Conservation (phyloP, 73 alveolate genomes). For the Tetrahymena thermophila region DNA sequence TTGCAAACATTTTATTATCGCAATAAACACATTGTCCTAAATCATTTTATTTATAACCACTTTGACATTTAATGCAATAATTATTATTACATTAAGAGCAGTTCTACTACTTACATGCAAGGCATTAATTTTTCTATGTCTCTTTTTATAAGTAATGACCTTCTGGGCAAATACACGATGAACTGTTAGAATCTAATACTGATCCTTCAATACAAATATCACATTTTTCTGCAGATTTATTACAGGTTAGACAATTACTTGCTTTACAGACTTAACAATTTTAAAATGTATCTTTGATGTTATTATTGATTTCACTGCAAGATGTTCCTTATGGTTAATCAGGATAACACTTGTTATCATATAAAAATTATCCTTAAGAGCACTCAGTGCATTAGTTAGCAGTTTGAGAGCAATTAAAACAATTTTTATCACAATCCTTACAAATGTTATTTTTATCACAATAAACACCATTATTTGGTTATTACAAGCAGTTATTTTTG, state of each 20-base stretch:
- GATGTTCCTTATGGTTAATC: neutral
- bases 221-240: neutral
- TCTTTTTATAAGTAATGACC: neutral
- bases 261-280: neutral
- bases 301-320: neutral
- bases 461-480: neutral
- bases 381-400: neutral
- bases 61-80: neutral
- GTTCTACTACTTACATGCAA: neutral
- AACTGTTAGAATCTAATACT: too few species aligned
- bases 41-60: neutral
- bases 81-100: neutral
- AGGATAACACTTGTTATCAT: neutral
- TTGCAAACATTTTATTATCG: neutral
- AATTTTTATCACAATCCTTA: neutral
- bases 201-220: neutral
- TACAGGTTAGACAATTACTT: neutral
- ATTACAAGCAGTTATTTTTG: neutral
- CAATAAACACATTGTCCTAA: neutral
- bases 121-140: neutral
- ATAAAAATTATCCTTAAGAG: neutral
- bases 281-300: neutral
- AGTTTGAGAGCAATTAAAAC: neutral
- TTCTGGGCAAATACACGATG: neutral
- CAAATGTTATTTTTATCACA: neutral